Evolutionary conservation across 2,329 filamentous ascomycete genomes (phyloP), one percentile per base, ranked within the genome.

Genomic region (Orbilia ellipsospora): DNA sequence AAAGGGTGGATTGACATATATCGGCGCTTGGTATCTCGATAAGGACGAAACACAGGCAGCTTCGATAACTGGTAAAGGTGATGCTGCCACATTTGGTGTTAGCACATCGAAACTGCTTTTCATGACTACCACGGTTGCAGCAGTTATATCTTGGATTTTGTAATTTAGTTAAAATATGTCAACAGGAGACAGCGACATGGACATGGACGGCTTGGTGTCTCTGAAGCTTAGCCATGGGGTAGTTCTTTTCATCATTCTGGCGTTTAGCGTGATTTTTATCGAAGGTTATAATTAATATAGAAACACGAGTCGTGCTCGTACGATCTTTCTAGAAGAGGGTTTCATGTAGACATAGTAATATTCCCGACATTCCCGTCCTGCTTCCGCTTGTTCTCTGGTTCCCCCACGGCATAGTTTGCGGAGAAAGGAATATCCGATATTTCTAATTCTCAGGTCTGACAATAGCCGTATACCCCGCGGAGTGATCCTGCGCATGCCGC

Each of bases 21-120:
- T 94, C 77, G 92, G 92, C 0, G 86, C 87, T 1, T 91, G 90
- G 89, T 95, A 94, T 81, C 82, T 95, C n/a, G 88, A 92, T 77
- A 80, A 85, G 62, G 45, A 66, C 54, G 57, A 63, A 13, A 18
- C 16, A 12, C 15, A 63, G 44, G 70, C 70, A 2, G 70, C 70
- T 16, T 68, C 70, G 18, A 55, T 74, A 31, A 74, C 70, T 13
- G 70, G 70, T 40, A 73, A 57, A 16, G 60, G 42, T 42, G 52
- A 60, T 60, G 70, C 63, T 52, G 23, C 56, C 13, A 55, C 15
- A 4, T 13, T 67, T 3, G 56, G 51, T 8, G 52, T 42, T 4
- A 55, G 36, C 44, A 56, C 31, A 13, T 36, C 54, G 18, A 26
- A 40, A 44, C 52, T 59, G 8, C 44, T 68, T 18, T 13, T 18